phyloP scores from a whole-genome alignment of 768 basidiomycete species.

The Russula compacta region DNA sequence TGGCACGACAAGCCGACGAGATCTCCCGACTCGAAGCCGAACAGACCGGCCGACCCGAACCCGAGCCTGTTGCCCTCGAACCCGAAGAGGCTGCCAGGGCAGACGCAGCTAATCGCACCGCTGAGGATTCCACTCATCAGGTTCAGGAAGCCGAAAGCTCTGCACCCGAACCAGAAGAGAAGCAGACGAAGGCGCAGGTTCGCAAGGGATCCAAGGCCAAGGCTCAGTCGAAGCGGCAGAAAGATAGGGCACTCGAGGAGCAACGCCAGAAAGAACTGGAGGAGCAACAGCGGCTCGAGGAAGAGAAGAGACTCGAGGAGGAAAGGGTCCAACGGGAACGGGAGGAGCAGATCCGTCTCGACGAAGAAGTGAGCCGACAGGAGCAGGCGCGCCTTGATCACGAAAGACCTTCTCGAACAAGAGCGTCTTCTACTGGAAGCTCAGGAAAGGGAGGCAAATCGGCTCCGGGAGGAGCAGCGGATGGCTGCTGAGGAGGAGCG shows the following conservation, averaged over 20 bases:
- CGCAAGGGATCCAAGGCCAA: slow-evolving; percentile 15
- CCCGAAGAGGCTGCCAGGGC: not conserved
- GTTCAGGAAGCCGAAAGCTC: not conserved
- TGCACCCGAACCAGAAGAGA: slow-evolving; percentile 6
- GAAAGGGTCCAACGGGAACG: slow-evolving; percentile 10
- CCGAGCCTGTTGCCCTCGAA: not conserved
- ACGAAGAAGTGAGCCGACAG: slow-evolving; percentile 14
- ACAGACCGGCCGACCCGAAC: not conserved
- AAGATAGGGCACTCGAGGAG: slow-evolving; percentile 19
- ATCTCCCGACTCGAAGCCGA: not conserved
- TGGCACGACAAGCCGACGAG: not conserved
- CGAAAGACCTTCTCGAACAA: slow-evolving; percentile 10
- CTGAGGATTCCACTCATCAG: not conserved
- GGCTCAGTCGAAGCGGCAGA: slow-evolving; percentile 15
- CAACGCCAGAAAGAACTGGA: slow-evolving; percentile 11
- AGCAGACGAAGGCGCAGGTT: not conserved
- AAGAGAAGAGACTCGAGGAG: slow-evolving; percentile 13
- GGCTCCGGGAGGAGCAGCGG: slow-evolving; percentile 9
- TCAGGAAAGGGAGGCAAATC: slow-evolving; percentile 6
- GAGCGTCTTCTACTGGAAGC: not conserved
- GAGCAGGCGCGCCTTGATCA: slow-evolving; percentile 11
- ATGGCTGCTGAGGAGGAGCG: slow-evolving; percentile 11
- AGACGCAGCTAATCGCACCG: not conserved
- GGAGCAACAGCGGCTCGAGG: not conserved
- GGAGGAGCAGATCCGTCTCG: slow-evolving; percentile 13